Evolutionary conservation across 148 eudicot species (phyloP), one percentile per base, ranked within the genome.

Genomic region (Talinum fruticosum): DNA sequence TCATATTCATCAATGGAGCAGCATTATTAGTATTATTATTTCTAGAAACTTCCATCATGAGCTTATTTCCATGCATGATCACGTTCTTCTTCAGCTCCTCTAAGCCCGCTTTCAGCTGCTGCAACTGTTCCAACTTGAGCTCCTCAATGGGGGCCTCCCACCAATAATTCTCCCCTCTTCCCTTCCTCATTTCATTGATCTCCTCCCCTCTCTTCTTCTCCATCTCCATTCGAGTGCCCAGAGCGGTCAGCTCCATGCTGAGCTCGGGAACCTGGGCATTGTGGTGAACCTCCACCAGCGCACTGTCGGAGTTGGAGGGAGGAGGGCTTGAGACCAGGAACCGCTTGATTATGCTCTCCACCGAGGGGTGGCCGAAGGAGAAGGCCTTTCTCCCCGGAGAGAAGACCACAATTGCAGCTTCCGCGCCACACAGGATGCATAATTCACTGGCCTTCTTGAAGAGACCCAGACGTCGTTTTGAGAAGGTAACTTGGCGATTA

Each of bases 91-190:
- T 87, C 23, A 87, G 81, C 35, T 53, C 84, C 44, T 84, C 86
- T 72, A 90, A 76, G 10, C 78, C 67, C 0, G 32, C 41, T 78
- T 78, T 83, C 28, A 89, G 47, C 16, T 76, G 83, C 53, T 79
- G 75, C 26, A 87, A 83, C n/a, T 87, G 79, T 3, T 74, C 45
- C 12, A 82, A 10, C 8, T 47, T 78, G 5, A 86, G 79, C 4
- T 78, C 75, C 2, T 76, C 83, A n/a, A 86, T 64, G 0, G 88
- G 82, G 8, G 66, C 69, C 49, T 88, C 87, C 89, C 89, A 86
- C 92, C 87, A 87, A 35, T 53, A 37, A 7, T 80, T 62, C 4
- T 41, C 69, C 19, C 69, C 72, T 14, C 79, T 66, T 5, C 69
- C 78, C 74, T 79, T 83, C 54, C 83, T 73, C 44, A 84, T 67